These are phyloP conservation scores for Dichotomocladium elegans DNA, from an alignment of 371 early-diverging fungal genomes.

Conservation along the genomic window DNA sequence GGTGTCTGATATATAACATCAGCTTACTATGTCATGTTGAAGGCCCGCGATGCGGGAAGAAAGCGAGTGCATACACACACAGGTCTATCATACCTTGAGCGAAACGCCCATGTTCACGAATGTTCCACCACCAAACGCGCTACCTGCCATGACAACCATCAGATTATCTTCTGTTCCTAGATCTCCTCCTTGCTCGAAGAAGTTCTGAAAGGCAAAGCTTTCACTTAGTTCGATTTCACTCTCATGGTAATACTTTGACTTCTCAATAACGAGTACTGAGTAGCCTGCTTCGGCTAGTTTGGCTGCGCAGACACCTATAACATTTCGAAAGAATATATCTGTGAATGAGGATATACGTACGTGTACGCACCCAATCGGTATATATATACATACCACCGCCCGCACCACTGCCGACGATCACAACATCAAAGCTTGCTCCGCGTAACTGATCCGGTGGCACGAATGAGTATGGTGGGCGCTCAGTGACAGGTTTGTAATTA, in stretches of 20 bases:
- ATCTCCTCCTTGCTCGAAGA: slow-evolving; percentile 42
- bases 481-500: too few relatives aligned
- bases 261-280: slow-evolving; percentile 67
- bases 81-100: slow-evolving; percentile 37
- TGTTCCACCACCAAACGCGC: slow-evolving; percentile 67
- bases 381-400: slow-evolving; percentile 76
- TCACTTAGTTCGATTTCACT: slow-evolving; percentile 48
- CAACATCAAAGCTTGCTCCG: slow-evolving; percentile 47
- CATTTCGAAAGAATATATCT: too few relatives aligned
- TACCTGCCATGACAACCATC: slow-evolving; percentile 20
- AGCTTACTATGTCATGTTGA: slow-evolving; percentile 10
- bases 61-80: background rate
- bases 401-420: slow-evolving; percentile 68
- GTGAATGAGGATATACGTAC: too few relatives aligned
- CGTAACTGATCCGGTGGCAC: too few relatives aligned
- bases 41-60: background rate
- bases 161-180: slow-evolving; percentile 33
- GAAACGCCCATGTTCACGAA: slow-evolving; percentile 59
- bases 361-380: too few relatives aligned
- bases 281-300: slow-evolving; percentile 59
- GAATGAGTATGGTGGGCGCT: too few relatives aligned
- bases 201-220: slow-evolving; percentile 23
- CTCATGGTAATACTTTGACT: slow-evolving; percentile 54
- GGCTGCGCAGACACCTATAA: slow-evolving; percentile 51
- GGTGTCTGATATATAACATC: too few relatives aligned